Evolutionary conservation across 768 basidiomycete genomes (phyloP), one percentile per base, ranked within the genome.

Genomic region (Kwoniella botswanensis): DNA sequence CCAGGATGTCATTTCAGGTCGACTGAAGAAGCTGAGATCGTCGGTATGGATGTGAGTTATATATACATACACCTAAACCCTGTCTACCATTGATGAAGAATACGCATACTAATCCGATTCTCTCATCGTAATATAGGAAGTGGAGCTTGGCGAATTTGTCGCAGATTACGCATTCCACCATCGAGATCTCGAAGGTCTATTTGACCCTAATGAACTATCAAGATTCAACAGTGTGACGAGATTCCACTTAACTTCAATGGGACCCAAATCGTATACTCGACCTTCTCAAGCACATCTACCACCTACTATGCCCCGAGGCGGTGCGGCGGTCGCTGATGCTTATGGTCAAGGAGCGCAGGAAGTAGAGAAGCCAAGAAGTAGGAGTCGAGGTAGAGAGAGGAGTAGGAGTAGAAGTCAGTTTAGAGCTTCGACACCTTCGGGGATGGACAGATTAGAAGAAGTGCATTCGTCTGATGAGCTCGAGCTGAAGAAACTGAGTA

Each of bases 1-100:
- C 93, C 93, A 7, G 91, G 90, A 64, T 86, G 93, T 65, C 87
- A 83, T 52, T 84, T 98, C 73, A 90, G 93, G 35, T 73, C 82
- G 2, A 75, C 75, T 29, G 85, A 85, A 55, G 85, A 86, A 65
- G 82, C 82, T 10, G 85, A 87, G 80, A 86, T 86, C 60, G 80
- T 96, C 58, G 94, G 95, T 68, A 89, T 96, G 75, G 95, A 98
- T 84, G 75, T 76, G 62, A 71, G 75, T 73, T 2, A 15, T 21
- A 22, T 18, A 3, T 17, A 17, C 26, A n/a, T 42, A 7, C 18
- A 15, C 12, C 24, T 12, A 65, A 21, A 18, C 5, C 12, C 41
- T 29, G 21, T 52, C 21, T 57, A 42, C 24, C 10, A 11, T 11
- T 59, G 46, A 13, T 60, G 17, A 50, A 29, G 0, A 35, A 22